Percentiles rank a stretch among this genome's conserved stretches.
Evolutionary conservation across 2,329 filamentous ascomycete species (phyloP).

Genomic region (Cladophialophora bantiana): DNA sequence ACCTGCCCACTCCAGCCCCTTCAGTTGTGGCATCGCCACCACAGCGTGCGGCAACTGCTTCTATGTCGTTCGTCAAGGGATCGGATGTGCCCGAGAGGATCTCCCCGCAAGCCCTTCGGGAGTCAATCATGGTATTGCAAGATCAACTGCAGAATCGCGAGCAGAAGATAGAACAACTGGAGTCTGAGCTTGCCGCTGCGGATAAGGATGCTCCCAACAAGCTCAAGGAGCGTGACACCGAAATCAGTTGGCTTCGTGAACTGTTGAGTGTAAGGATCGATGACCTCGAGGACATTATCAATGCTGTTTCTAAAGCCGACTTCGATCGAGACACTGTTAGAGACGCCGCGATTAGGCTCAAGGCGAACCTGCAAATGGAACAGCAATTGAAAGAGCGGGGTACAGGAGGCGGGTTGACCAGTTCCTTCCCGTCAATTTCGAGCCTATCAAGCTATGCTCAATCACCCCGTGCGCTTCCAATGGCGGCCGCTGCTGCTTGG

Average conservation of each 20-base stretch:
- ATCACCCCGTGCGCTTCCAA: slow-evolving; percentile 77
- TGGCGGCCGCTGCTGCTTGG: slow-evolving; percentile 94
- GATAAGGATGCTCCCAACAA: slow-evolving; percentile 81
- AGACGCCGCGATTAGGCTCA: slow-evolving; percentile 90
- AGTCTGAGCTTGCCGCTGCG: slow-evolving; percentile 70
- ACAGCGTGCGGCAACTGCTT: slow-evolving; percentile 54
- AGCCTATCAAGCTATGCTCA: slow-evolving; percentile 77
- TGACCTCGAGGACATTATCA: slow-evolving; percentile 91
- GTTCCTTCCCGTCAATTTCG: slow-evolving; percentile 75
- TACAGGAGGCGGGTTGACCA: slow-evolving; percentile 69
- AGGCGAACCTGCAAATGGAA: slow-evolving; percentile 97
- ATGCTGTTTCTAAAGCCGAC: slow-evolving; percentile 73
- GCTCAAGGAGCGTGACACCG: slow-evolving; percentile 89
- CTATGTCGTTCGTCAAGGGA: slow-evolving; percentile 53
- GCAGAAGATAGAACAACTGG: slow-evolving; percentile 84
- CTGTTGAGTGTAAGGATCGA: slow-evolving; percentile 87
- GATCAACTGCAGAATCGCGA: slow-evolving; percentile 96
- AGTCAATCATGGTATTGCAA: slow-evolving; percentile 95
- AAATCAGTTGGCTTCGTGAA: slow-evolving; percentile 94
- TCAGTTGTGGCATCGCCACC: slow-evolving; percentile 48
- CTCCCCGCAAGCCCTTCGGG: slow-evolving; percentile 90
- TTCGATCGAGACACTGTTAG: slow-evolving; percentile 82
- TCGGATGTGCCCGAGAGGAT: slow-evolving; percentile 78
- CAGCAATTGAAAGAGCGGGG: slow-evolving; percentile 91
- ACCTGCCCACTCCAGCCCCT: slow-evolving; percentile 41